Percentiles rank a stretch among this genome's conserved stretches.
phyloP scores from a whole-genome alignment of 1,284 basidiomycete genomes.

The Grifola frondosa region DNA sequence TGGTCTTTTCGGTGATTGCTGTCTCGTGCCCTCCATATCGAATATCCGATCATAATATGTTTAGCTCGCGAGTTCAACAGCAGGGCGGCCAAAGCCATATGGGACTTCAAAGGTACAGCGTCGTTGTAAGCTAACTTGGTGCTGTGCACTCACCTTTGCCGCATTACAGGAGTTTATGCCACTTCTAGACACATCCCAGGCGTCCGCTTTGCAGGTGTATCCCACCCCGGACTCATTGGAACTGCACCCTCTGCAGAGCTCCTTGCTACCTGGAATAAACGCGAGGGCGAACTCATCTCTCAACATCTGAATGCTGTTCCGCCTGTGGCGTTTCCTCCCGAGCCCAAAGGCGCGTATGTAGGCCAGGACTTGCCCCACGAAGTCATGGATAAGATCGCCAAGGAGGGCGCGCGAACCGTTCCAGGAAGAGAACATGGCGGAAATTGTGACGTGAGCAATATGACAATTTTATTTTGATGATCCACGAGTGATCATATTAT shows the following conservation, averaged over 20 bases:
- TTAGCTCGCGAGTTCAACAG: constrained; percentile 68
- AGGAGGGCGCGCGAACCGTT: constrained; percentile 73
- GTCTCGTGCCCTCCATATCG: too few species aligned
- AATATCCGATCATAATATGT: not conserved
- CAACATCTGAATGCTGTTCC: constrained; percentile 54
- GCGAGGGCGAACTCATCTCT: constrained; percentile 68
- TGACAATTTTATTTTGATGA: too few species aligned
- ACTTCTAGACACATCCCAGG: constrained; percentile 76
- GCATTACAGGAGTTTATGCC: constrained; percentile 54
- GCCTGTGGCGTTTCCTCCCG: constrained; percentile 67
- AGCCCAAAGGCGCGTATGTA: constrained; percentile 63
- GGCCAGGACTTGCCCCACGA: constrained; percentile 59
- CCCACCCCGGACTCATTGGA: constrained; percentile 75
- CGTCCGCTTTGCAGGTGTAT: constrained; percentile 76
- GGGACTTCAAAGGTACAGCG: constrained; percentile 67
- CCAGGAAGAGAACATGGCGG: constrained; percentile 83
- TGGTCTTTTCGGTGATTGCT: constrained; percentile 62
- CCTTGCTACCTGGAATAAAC: constrained; percentile 71
- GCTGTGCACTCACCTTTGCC: constrained; percentile 2
- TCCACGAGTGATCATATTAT: too few species aligned
- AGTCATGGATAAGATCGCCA: constrained; percentile 54
- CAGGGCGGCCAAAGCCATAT: constrained; percentile 74
- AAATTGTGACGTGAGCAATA: constrained; percentile 72
- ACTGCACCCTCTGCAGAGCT: constrained; percentile 75
- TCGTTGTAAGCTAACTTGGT: constrained; percentile 1